Evolutionary conservation across 1,139 yeast species (phyloP), one percentile per base, ranked within the genome.

Genomic region (Pichia sp.): DNA sequence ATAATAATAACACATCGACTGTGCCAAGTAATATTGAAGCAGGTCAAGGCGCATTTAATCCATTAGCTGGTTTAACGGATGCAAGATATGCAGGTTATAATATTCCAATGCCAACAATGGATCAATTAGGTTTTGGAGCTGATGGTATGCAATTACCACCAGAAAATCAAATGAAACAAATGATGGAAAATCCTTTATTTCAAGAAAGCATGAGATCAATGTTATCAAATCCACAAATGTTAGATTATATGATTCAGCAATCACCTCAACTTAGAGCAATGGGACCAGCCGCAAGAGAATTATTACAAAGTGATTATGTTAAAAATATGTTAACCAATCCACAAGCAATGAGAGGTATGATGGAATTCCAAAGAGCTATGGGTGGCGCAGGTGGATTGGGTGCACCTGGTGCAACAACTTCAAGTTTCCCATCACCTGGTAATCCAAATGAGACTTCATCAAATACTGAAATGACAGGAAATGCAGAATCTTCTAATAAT

Each of bases 81-180:
- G 97, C 97, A 1, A 77, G 97, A 46, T 92, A 89, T 60, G 97
- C 97, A 2, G 98, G 98, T 1, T 82, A 80, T 55, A 66, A 68
- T 41, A 75, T 89, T 12, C 90, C 87, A 56, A 71, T 92, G 62
- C 97, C 98, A 3, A 76, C 87, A 2, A 77, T 87, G 83, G 63
- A 60, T 44, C 56, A 57, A 25, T 45, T 60, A 25, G 63, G 63
- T n/a, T 89, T 92, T 68, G 97, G 97, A 1, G 94, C 96, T 22
- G 97, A 90, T 62, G 97, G 97, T 24, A 76, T 85, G 85, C 68
- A 69, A 36, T 68, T 80, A 59, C 94, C 95, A 8, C 81, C 79
- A 55, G 82, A 87, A 37, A 92, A 84, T 36, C 89, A 84, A 52
- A 58, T 89, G 65, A 69, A 78, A 31, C 70, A 73, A 51, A 78